Percentiles rank a stretch among this genome's conserved stretches.
Evolutionary conservation across 2,329 filamentous ascomycete species (phyloP).

Genomic region (Uncinocarpus reesii): DNA sequence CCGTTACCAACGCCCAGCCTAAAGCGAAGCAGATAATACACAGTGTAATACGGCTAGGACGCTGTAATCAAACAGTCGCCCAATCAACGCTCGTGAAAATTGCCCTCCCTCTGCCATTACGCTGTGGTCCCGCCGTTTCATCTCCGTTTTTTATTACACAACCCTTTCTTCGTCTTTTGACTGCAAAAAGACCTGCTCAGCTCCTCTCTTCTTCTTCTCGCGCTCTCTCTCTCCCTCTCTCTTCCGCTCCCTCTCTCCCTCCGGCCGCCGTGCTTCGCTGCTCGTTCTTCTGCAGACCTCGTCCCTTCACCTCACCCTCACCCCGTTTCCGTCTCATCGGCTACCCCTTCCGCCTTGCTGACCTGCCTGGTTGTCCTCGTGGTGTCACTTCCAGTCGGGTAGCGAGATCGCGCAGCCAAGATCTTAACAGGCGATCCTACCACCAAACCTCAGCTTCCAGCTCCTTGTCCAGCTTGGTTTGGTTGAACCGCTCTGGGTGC

Average conservation of each 20-base stretch:
- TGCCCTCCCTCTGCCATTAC: not conserved
- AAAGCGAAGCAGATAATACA: not conserved
- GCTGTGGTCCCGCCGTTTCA: conserved; percentile 1
- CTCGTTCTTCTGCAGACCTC: conserved; percentile 17
- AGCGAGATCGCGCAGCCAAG: conserved; percentile 7
- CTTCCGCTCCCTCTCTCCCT: conserved; percentile 14
- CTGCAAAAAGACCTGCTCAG: conserved; percentile 15
- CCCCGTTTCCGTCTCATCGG: not conserved
- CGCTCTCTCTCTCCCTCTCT: conserved; percentile 14
- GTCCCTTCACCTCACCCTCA: conserved; percentile 20
- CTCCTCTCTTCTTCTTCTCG: conserved; percentile 13
- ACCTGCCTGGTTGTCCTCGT: conserved; percentile 6
- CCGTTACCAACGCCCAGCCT: not conserved
- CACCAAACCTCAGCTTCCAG: not conserved
- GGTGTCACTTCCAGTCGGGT: conserved; percentile 6
- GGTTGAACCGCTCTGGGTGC: not conserved
- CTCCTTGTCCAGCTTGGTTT: not conserved
- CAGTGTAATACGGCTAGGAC: not conserved
- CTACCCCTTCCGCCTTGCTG: not conserved
- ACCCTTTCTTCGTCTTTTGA: conserved; percentile 16
- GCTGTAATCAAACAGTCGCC: not conserved
- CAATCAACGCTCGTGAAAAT: not conserved
- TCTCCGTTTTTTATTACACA: conserved; percentile 12
- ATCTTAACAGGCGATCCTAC: conserved; percentile 7
- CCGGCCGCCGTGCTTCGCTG: conserved; percentile 20